Percentiles rank a stretch among this genome's conserved stretches.
phyloP scores from a whole-genome alignment of 2,329 filamentous ascomycete species.

The Colletotrichum sp. region DNA sequence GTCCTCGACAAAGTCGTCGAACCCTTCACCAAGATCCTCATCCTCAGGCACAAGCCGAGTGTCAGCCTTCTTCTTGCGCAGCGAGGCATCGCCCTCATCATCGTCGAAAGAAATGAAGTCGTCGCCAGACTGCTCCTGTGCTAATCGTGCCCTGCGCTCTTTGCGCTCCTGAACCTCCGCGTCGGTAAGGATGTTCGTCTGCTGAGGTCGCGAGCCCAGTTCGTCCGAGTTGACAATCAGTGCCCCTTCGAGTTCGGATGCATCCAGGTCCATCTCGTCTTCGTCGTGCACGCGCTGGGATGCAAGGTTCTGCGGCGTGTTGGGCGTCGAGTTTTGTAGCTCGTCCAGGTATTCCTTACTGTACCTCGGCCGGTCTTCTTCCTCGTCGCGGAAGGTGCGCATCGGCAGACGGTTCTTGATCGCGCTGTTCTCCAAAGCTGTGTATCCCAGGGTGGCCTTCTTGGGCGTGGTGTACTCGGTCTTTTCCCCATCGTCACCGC shows the following conservation, averaged over 20 bases:
- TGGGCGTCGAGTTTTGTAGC: slow-evolving; percentile 84
- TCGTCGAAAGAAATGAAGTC: slow-evolving; percentile 71
- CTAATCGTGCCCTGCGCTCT: slow-evolving; percentile 81
- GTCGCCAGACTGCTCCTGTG: slow-evolving; percentile 62
- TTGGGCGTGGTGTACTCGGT: slow-evolving; percentile 65
- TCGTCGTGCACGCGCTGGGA: slow-evolving; percentile 49
- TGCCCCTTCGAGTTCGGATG: slow-evolving; percentile 67
- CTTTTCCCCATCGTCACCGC: slow-evolving; percentile 58
- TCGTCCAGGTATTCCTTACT: slow-evolving; percentile 87
- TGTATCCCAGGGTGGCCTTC: slow-evolving; percentile 65
- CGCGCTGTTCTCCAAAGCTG: slow-evolving; percentile 72
- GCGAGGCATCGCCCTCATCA: slow-evolving; percentile 41
- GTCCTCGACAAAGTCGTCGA: slow-evolving; percentile 90
- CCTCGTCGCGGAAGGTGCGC: slow-evolving; percentile 56
- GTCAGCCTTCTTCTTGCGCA: slow-evolving; percentile 54
- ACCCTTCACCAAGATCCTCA: slow-evolving; percentile 91
- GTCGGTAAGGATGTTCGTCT: slow-evolving; percentile 45
- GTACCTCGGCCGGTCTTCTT: slow-evolving; percentile 79
- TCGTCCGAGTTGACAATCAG: slow-evolving; percentile 63
- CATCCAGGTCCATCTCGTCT: slow-evolving; percentile 61
- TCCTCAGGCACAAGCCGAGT: slow-evolving; percentile 83
- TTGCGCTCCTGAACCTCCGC: slow-evolving; percentile 22
- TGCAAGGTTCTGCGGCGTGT: slow-evolving; percentile 72
- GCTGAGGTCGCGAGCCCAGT: slow-evolving; percentile 35
- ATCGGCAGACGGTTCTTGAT: slow-evolving; percentile 63